These are phyloP conservation scores for Saturnispora galanensis DNA, from an alignment of 805 yeast species.

Conservation along the genomic window DNA sequence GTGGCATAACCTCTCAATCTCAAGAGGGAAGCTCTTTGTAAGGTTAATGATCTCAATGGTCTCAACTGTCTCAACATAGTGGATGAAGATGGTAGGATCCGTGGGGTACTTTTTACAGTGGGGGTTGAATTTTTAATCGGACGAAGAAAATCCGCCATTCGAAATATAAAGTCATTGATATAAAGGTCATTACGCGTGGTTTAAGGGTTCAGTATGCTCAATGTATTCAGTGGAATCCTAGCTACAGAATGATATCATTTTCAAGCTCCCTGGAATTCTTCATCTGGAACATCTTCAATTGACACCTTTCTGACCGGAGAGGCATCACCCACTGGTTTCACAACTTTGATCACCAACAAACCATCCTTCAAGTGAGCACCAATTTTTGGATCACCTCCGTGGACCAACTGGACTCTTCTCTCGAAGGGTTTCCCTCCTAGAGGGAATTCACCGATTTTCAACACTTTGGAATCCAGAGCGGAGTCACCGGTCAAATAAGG, in stretches of 20 bases:
- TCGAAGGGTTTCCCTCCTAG: too few relatives aligned
- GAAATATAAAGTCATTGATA: too few relatives aligned
- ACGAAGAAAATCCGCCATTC: too few relatives aligned
- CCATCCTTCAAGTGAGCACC: conserved; percentile 47
- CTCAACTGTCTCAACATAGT: conserved; percentile 4
- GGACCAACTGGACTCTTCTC: conserved; percentile 23
- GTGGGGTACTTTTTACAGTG: too few relatives aligned
- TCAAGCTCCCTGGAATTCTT: conserved; percentile 18
- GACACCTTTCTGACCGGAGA: conserved; percentile 12
- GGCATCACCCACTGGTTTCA: conserved; percentile 28
- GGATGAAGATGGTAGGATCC: too few relatives aligned
- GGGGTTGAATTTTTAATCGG: too few relatives aligned
- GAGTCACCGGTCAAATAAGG: conserved; percentile 27
- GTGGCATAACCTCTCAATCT: conserved; percentile 15
- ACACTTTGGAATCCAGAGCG: conserved; percentile 31
- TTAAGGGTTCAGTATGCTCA: too few relatives aligned
- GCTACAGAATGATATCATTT: too few relatives aligned
- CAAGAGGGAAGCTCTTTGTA: too few relatives aligned
- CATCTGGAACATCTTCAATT: conserved; percentile 25
- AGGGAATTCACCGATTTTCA: conserved; percentile 45
- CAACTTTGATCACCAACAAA: conserved; percentile 40
- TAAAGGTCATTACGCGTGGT: conserved; percentile 3
- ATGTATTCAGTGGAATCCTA: too few relatives aligned
- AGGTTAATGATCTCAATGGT: too few relatives aligned
- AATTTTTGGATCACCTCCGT: conserved; percentile 40